These are phyloP conservation scores for Zopfochytrium polystomum DNA, from an alignment of 371 early-diverging fungal species.

Conservation along the genomic window DNA sequence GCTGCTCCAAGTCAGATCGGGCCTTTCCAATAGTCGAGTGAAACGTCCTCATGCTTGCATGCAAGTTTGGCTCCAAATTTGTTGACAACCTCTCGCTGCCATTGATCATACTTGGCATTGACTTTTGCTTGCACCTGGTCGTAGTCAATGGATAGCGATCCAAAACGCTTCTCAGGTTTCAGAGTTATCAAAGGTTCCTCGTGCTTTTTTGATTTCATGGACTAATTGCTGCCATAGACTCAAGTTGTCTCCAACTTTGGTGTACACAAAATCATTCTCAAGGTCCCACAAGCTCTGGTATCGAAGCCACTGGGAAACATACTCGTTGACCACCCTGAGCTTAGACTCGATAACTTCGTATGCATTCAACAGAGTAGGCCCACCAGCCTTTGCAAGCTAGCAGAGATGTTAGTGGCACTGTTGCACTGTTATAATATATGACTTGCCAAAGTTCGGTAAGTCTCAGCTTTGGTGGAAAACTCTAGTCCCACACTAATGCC, in stretches of 20 bases:
- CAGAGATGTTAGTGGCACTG: neutral
- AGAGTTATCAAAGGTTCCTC: slow-evolving; percentile 93
- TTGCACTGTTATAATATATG: slow-evolving; percentile 7
- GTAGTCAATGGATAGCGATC: slow-evolving; percentile 86
- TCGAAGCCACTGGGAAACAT: slow-evolving; percentile 92
- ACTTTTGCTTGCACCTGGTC: slow-evolving; percentile 97
- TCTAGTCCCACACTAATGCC: slow-evolving; percentile 72
- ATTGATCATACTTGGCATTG: slow-evolving; percentile 94
- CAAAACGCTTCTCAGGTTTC: slow-evolving; percentile 87
- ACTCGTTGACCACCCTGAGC: slow-evolving; percentile 73
- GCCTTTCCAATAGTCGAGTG: slow-evolving; percentile 73
- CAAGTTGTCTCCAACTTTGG: slow-evolving; percentile 87
- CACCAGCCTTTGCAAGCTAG: slow-evolving; percentile 28
- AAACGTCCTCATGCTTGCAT: slow-evolving; percentile 77
- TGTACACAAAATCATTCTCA: slow-evolving; percentile 77
- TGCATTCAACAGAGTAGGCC: slow-evolving; percentile 43
- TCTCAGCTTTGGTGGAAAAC: slow-evolving; percentile 9
- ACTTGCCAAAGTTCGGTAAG: slow-evolving; percentile 26
- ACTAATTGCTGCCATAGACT: slow-evolving; percentile 90
- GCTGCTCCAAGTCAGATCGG: slow-evolving; percentile 84
- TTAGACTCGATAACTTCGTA: slow-evolving; percentile 83
- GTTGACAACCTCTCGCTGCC: slow-evolving; percentile 94
- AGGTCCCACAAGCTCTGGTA: slow-evolving; percentile 98
- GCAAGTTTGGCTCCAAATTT: slow-evolving; percentile 85
- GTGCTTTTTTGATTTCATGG: slow-evolving; percentile 89